Evolutionary conservation across 768 basidiomycete species (phyloP).

Genomic region (Suillus tomentosus): DNA sequence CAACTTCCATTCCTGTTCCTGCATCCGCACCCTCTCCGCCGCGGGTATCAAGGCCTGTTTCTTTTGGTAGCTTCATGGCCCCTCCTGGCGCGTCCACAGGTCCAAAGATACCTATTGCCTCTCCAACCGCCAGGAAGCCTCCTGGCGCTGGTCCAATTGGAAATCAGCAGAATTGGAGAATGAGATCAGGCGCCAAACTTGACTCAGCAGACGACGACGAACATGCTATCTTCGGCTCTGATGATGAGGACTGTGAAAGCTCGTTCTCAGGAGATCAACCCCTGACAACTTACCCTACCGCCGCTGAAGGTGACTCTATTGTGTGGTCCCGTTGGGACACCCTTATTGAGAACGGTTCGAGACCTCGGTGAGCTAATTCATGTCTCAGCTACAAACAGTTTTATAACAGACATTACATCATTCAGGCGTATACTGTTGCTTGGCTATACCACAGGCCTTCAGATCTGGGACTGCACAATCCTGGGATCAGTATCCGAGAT

Average conservation of each 20-base stretch:
- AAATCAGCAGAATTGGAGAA: constrained; percentile 14
- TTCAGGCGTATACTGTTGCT: constrained; percentile 51
- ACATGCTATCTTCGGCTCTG: constrained; percentile 18
- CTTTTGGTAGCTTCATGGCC: constrained; percentile 46
- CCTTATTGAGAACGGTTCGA: constrained; percentile 21
- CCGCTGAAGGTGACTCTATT: constrained; percentile 31
- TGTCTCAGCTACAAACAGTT: background rate
- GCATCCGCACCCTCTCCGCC: constrained; percentile 49
- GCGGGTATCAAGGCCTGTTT: constrained; percentile 50
- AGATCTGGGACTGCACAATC: constrained; percentile 64
- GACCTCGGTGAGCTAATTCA: constrained; percentile 21
- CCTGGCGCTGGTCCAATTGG: constrained; percentile 3
- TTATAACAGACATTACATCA: background rate
- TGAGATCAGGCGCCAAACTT: constrained; percentile 8
- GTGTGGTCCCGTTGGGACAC: constrained; percentile 38
- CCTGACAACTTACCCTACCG: constrained; percentile 33
- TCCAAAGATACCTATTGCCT: background rate
- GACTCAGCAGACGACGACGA: constrained; percentile 21
- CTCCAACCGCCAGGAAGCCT: background rate
- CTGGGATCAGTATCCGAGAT: constrained; percentile 53
- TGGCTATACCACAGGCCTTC: constrained; percentile 53
- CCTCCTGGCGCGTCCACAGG: constrained; percentile 23
- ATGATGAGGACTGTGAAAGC: constrained; percentile 25
- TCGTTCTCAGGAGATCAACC: constrained; percentile 14
- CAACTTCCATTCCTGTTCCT: constrained; percentile 52